Base-by-base conservation (phyloP, 306 rosid genomes). In the Casuarina cunninghamiana region DNA sequence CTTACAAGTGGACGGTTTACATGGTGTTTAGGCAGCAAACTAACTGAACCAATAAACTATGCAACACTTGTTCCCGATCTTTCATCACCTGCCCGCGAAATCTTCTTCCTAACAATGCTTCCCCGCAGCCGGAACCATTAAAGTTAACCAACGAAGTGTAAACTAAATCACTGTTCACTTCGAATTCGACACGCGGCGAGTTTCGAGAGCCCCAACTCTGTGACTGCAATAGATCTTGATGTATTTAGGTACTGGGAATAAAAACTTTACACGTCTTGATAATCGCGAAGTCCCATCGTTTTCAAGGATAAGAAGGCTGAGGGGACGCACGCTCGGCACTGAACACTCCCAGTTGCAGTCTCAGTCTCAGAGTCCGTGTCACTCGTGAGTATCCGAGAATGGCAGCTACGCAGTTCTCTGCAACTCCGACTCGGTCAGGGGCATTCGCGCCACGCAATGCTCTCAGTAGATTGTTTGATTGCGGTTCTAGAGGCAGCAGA, bases 331-430 rank as follows among this genome's bases (percentile, higher is more conserved):
- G 12, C 73, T 62, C 53, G 32, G 32, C 32, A 26, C 32, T 26
- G 32, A 26, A 26, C 32, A 26, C 32, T 26, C 32, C 32, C 32
- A 26, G 32, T 26, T 26, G 32, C 32, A 9, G 53, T 42, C 69
- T 72, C 81, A 5, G 21, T 53, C 16, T 72, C 74, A 45, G 32
- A 26, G 32, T 26, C 32, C 0, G 32, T 26, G 32, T 26, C 32
- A 26, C 32, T 26, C 32, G 32, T 26, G 32, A 26, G 32, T 0
- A 0, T 26, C 32, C 32, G 32, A 5, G 41, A 83, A 90, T 91
- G 97, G 93, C 92, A 11, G 82, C 90, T 82, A 85, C 91, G 77
- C 97, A 85, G 17, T 86, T 91, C 57, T 81, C 96, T 8, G 74
- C 86, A 10, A 83, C 76, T 45, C 78, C 82, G 57, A 67, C 62